phyloP scores from a whole-genome alignment of 1,284 basidiomycete species.

The Cryptococcus sp. region DNA sequence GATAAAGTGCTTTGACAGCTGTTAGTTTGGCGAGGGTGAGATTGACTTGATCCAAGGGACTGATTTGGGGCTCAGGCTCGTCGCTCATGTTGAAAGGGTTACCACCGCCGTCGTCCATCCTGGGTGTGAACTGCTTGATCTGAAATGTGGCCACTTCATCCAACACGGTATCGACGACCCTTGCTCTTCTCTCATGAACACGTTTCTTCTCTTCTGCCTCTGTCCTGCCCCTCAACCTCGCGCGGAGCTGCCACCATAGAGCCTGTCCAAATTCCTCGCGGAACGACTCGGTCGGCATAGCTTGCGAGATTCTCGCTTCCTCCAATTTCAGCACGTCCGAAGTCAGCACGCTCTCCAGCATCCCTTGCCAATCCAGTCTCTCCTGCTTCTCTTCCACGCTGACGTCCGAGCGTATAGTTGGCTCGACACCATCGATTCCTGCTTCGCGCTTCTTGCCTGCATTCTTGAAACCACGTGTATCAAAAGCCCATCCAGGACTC shows the following conservation, averaged over 20 bases:
- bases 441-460: not conserved
- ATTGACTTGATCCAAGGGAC: slow-evolving; percentile 71
- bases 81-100: slow-evolving; percentile 28
- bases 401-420: slow-evolving; percentile 10
- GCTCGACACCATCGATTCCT: slow-evolving; percentile 1
- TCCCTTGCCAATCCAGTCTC: slow-evolving; percentile 89
- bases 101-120: slow-evolving; percentile 6
- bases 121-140: slow-evolving; percentile 22
- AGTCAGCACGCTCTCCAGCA: slow-evolving; percentile 86
- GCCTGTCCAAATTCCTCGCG: slow-evolving; percentile 66
- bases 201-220: slow-evolving; percentile 79
- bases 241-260: slow-evolving; percentile 89
- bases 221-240: slow-evolving; percentile 75
- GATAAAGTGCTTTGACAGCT: slow-evolving; percentile 83
- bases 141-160: slow-evolving; percentile 79
- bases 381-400: slow-evolving; percentile 66
- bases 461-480: slow-evolving; percentile 1
- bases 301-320: slow-evolving; percentile 78
- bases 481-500: slow-evolving; percentile 15
- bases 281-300: slow-evolving; percentile 67
- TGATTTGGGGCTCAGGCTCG: slow-evolving; percentile 48
- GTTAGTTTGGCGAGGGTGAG: slow-evolving; percentile 76
- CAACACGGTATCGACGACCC: slow-evolving; percentile 77
- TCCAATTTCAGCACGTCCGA: slow-evolving; percentile 93
- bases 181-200: slow-evolving; percentile 77